Conservation (phyloP, 148 eudicot species). For the Pouteria glomerata region DNA sequence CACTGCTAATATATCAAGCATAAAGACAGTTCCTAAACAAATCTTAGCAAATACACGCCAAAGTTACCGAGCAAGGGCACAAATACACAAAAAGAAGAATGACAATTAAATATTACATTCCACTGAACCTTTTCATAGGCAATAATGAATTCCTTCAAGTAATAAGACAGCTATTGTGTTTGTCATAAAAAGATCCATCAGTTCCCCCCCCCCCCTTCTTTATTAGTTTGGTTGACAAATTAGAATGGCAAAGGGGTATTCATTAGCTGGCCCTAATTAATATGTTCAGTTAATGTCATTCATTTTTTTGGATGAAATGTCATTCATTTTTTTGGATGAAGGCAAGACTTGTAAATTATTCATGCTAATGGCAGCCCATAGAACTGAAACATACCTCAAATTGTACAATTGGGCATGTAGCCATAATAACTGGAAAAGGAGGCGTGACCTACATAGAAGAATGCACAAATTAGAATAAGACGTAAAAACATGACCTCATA, state of each 20-base stretch:
- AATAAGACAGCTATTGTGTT: neutral
- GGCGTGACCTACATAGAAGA: conserved; percentile 76
- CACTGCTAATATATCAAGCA: no score
- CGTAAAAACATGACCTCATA: neutral
- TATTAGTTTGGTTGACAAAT: neutral
- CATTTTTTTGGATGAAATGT: no score
- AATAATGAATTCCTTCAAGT: neutral
- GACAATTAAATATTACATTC: neutral
- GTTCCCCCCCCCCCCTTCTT: neutral
- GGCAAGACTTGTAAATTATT: neutral
- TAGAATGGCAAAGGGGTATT: neutral
- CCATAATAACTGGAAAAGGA: conserved; percentile 68
- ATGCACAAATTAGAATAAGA: conserved; percentile 6
- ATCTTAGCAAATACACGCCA: neutral
- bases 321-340: neutral
- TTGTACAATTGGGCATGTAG: conserved; percentile 66
- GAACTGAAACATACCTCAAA: conserved; percentile 64
- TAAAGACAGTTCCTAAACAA: no score
- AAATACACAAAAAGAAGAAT: neutral
- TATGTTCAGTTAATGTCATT: neutral
- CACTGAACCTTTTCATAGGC: neutral
- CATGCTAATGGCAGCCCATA: neutral
- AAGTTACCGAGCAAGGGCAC: no score
- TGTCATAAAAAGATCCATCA: neutral
- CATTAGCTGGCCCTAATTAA: neutral